phyloP scores from a whole-genome alignment of 495 filamentous ascomycete species.

The Penicillium atrosanguineum region DNA sequence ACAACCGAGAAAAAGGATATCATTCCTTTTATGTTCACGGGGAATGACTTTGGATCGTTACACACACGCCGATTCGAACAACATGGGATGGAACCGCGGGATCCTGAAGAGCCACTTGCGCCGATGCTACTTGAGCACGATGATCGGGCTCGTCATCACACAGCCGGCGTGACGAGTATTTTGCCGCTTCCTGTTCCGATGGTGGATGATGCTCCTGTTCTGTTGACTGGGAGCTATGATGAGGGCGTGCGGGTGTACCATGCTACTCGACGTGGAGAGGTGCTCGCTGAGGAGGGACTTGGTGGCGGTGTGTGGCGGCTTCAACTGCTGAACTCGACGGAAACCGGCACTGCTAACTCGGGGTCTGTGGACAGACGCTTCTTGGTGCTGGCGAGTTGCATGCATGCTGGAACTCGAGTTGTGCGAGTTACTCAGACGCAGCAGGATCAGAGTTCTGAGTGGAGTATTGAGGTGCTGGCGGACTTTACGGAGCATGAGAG shows the following conservation, averaged over 20 bases:
- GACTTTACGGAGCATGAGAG: conserved; percentile 85
- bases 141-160: conserved; percentile 54
- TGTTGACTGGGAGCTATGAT: conserved; percentile 92
- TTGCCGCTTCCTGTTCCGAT: conserved; percentile 55
- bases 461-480: conserved; percentile 64
- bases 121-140: conserved; percentile 26
- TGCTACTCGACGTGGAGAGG: conserved; percentile 33
- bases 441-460: conserved; percentile 30
- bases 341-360: not conserved
- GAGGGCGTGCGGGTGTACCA: conserved; percentile 71
- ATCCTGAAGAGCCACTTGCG: conserved; percentile 17
- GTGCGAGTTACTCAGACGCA: conserved; percentile 48
- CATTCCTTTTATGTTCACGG: conserved; percentile 37
- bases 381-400: conserved; percentile 80
- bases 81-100: conserved; percentile 11
- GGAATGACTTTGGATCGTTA: conserved; percentile 35
- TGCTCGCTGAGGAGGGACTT: conserved; percentile 61
- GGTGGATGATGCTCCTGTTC: conserved; percentile 41
- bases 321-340: conserved; percentile 50
- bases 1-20: not conserved
- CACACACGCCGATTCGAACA: conserved; percentile 32
- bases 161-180: conserved; percentile 86
- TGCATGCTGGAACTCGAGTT: conserved; percentile 81
- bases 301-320: conserved; percentile 92
- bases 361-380: conserved; percentile 28